Evolutionary conservation across 1,284 basidiomycete genomes (phyloP), one percentile per base, ranked within the genome.

Genomic region (Dichomitus squalens): DNA sequence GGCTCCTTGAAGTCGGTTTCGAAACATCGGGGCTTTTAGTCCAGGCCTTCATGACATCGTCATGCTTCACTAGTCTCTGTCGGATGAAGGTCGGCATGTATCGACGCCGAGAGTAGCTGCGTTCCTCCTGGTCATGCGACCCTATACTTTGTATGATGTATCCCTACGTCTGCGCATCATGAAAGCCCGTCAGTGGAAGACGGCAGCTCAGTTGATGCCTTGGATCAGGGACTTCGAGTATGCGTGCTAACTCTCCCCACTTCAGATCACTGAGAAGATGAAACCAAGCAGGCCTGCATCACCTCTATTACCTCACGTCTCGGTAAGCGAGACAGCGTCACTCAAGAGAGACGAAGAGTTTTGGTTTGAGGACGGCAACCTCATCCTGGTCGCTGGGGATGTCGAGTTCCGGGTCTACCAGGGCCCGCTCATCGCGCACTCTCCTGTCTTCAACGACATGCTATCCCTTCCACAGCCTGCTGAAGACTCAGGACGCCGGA

Each of bases 371-470:
- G 57, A 58, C 18, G 57, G 57, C 31, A 58, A 58, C 31, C 20
- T 58, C 23, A 51, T 46, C 4, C 57, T 58, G 34, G 33, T 54
- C 25, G 52, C 57, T 9, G 48, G 56, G n/a, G 29, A 54, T 29
- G 57, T 58, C 7, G 48, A 50, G 41, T 58, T 58, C 35, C 47
- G 36, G 21, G 52, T 58, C 2, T 58, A 60, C 55, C 55, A 51
- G 47, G 58, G 58, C 2, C 55, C 58, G 2, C 48, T 60, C 25
- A 44, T 52, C 0, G 39, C 54, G 1, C 53, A 51, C 38, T 60
- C 58, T 21, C 58, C 52, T 0, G 52, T 60, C n/a, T 60, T 60
- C 52, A 46, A 46, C 27, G 55, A 57, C 52, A 53, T 60, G 52
- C 33, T 60, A 1, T 57, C 54, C 12, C 35, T 60, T 2, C 58